These are phyloP conservation scores for Baorangia bicolor DNA, from an alignment of 768 basidiomycete species.

Conservation along the genomic window DNA sequence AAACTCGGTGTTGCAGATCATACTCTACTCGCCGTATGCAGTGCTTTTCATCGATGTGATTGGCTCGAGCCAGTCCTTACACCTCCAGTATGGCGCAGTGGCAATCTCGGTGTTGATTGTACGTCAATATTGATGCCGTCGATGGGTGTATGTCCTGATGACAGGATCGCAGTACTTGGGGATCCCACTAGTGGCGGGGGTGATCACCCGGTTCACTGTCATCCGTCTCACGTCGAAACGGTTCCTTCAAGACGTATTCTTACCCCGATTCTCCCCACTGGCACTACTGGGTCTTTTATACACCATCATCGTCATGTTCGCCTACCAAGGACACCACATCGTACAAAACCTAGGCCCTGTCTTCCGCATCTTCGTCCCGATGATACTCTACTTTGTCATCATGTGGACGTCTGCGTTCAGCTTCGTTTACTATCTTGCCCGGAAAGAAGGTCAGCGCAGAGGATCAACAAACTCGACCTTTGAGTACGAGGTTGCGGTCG, in stretches of 20 bases:
- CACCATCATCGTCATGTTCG: constrained; percentile 76
- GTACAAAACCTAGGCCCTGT: no score
- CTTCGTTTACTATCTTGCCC: constrained; percentile 48
- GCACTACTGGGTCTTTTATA: constrained; percentile 77
- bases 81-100: constrained; percentile 55
- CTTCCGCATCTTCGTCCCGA: no score
- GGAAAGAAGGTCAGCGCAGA: constrained; percentile 26
- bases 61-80: constrained; percentile 41
- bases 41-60: constrained; percentile 76
- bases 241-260: constrained; percentile 56
- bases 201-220: constrained; percentile 62
- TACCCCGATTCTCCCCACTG: constrained; percentile 65
- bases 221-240: constrained; percentile 43
- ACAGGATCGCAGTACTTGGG: constrained; percentile 64
- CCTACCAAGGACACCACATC: constrained; percentile 62
- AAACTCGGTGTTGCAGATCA: constrained; percentile 77
- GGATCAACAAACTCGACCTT: constrained; percentile 13
- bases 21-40: constrained; percentile 64
- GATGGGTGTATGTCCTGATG: background rate
- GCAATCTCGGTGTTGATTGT: constrained; percentile 72
- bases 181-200: constrained; percentile 70
- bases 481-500: constrained; percentile 72
- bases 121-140: constrained; percentile 28
- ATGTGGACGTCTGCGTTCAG: constrained; percentile 70
- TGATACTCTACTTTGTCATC: constrained; percentile 75